These are phyloP conservation scores for Zoysia pacifica DNA, from an alignment of 176 grass and related monocot species.

Conservation along the genomic window DNA sequence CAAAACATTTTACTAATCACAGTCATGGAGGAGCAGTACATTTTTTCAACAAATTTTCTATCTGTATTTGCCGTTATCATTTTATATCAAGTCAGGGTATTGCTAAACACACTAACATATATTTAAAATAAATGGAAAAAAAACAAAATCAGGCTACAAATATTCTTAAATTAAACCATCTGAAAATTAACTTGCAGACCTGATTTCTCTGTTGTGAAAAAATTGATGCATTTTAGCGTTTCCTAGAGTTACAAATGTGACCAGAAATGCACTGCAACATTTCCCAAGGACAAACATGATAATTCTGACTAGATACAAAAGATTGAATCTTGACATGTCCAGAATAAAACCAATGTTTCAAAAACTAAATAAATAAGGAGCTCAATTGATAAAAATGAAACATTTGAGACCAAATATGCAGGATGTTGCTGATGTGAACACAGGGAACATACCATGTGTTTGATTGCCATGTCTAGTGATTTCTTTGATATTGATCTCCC, in stretches of 20 bases:
- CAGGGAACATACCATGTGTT: slow-evolving; percentile 80
- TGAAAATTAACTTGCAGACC: too few relatives aligned
- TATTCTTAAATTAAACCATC: too few relatives aligned
- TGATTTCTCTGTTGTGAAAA: too few relatives aligned
- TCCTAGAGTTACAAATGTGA: too few relatives aligned
- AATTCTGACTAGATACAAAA: slow-evolving; percentile 17
- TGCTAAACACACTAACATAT: not conserved
- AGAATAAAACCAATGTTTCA: not conserved
- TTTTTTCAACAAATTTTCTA: too few relatives aligned
- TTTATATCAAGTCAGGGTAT: too few relatives aligned
- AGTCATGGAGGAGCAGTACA: too few relatives aligned
- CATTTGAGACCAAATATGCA: not conserved
- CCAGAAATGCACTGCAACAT: not conserved
- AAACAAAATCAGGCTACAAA: too few relatives aligned
- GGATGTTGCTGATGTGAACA: slow-evolving; percentile 26
- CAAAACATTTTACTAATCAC: too few relatives aligned
- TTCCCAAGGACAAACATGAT: not conserved
- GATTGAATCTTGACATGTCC: not conserved
- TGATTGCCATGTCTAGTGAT: slow-evolving; percentile 96
- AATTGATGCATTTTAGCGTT: too few relatives aligned
- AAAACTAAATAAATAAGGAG: not conserved
- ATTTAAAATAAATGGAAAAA: too few relatives aligned
- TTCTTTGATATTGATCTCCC: slow-evolving; percentile 97
- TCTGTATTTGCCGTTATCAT: too few relatives aligned
- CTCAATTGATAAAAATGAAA: not conserved